Percentiles rank a stretch among this genome's conserved stretches.
Evolutionary conservation across 331 rosid species (phyloP).

Genomic region (Stylosanthes scabra): DNA sequence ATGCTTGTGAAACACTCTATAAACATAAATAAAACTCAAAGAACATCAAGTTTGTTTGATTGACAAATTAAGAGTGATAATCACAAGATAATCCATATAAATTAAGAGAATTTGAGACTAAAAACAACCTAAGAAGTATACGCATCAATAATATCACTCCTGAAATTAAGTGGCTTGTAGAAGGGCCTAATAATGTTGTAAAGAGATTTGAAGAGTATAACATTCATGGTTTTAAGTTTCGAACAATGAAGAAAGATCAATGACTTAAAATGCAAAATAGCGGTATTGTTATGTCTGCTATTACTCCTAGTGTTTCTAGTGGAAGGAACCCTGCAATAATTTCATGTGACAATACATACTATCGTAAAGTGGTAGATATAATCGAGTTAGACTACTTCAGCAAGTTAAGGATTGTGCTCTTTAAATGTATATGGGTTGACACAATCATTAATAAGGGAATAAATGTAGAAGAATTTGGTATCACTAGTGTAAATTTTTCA

Average conservation of each 20-base stretch:
- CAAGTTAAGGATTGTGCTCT: neutral
- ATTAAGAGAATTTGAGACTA: no score
- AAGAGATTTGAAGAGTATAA: neutral
- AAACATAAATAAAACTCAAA: no score
- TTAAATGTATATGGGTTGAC: conserved; percentile 6
- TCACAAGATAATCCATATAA: no score
- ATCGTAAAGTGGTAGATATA: neutral
- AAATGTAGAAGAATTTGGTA: conserved; percentile 10
- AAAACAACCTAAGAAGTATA: no score
- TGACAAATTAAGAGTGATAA: no score
- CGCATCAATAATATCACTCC: no score
- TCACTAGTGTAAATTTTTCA: conserved; percentile 12
- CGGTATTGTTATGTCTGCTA: neutral
- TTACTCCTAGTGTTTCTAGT: neutral
- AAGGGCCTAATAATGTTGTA: no score
- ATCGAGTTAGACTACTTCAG: neutral
- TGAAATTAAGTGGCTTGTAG: no score
- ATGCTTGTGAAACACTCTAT: no score
- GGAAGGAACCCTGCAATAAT: neutral
- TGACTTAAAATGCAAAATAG: neutral
- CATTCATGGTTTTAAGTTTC: conserved; percentile 8
- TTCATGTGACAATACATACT: neutral
- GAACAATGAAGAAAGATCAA: neutral
- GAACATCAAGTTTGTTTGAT: no score
- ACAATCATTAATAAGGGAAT: neutral